These are phyloP conservation scores for Lodderomyces orthopsilosis DNA, from an alignment of 1,139 yeast species.

Conservation along the genomic window DNA sequence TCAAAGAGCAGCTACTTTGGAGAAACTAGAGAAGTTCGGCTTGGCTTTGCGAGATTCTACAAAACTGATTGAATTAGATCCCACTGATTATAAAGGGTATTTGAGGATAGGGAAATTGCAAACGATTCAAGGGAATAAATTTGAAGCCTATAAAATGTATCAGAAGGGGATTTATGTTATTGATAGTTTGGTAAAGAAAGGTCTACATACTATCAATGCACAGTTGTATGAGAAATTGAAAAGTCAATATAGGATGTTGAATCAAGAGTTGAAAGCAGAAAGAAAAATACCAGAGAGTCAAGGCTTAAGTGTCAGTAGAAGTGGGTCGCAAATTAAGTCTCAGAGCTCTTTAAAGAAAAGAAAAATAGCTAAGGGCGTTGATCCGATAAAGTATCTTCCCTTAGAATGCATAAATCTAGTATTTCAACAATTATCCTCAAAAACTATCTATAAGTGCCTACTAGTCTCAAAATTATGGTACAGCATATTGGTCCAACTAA, in stretches of 20 bases:
- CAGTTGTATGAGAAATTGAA: slow-evolving; percentile 27
- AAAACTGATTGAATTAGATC: slow-evolving; percentile 44
- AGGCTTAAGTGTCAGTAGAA: background rate
- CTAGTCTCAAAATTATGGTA: slow-evolving; percentile 37
- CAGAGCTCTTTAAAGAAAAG: slow-evolving; percentile 3
- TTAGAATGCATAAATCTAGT: slow-evolving; percentile 29
- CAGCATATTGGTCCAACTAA: slow-evolving; percentile 19
- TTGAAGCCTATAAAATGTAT: slow-evolving; percentile 43
- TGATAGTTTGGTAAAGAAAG: slow-evolving; percentile 24
- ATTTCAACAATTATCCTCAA: slow-evolving; percentile 23
- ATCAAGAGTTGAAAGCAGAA: slow-evolving; percentile 21
- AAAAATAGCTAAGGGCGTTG: slow-evolving; percentile 14
- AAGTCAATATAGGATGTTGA: slow-evolving; percentile 23
- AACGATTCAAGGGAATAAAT: slow-evolving; percentile 23
- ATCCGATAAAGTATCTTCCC: slow-evolving; percentile 31
- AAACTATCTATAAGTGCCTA: slow-evolving; percentile 25
- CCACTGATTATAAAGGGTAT: slow-evolving; percentile 59
- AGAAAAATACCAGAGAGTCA: slow-evolving; percentile 7
- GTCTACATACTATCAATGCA: slow-evolving; percentile 24
- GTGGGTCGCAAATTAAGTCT: background rate
- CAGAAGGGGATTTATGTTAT: slow-evolving; percentile 41
- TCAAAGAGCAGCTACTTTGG: slow-evolving; percentile 59
- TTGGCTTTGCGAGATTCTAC: slow-evolving; percentile 48
- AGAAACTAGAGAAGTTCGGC: slow-evolving; percentile 40
- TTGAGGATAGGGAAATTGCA: slow-evolving; percentile 51